phyloP scores from a whole-genome alignment of 2,329 filamentous ascomycete species.

The Aspergillus eucalypticola region DNA sequence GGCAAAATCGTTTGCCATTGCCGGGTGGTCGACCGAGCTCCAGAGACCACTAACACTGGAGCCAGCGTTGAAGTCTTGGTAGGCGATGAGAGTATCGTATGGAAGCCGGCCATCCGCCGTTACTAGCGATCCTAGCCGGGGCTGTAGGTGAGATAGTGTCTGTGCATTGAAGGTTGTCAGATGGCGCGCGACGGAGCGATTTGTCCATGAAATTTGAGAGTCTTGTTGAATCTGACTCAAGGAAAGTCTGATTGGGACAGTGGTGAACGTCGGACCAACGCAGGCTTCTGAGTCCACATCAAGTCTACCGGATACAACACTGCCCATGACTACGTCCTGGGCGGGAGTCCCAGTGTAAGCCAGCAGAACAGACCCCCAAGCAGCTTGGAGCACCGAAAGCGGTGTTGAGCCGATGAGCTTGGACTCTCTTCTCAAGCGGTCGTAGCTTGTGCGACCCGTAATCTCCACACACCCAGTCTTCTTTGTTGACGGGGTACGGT shows the following conservation, averaged over 20 bases:
- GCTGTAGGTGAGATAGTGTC: conserved; percentile 26
- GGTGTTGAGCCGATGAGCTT: conserved; percentile 32
- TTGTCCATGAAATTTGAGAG: conserved; percentile 19
- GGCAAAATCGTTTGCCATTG: conserved; percentile 35
- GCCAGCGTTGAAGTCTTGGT: conserved; percentile 33
- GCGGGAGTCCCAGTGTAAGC: conserved; percentile 36
- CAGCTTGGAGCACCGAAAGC: conserved; percentile 38
- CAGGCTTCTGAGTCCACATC: conserved; percentile 26
- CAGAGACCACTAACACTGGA: conserved; percentile 18
- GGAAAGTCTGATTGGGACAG: conserved; percentile 35
- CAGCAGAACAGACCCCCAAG: conserved; percentile 38
- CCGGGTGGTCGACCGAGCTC: conserved; percentile 23
- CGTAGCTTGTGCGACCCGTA: conserved; percentile 21
- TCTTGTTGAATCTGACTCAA: conserved; percentile 19
- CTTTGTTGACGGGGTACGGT: conserved; percentile 18
- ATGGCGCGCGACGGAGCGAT: conserved; percentile 25
- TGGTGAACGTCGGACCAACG: conserved; percentile 39
- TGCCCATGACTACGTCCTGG: conserved; percentile 38
- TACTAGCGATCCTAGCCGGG: conserved; percentile 25
- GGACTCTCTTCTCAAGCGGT: conserved; percentile 33
- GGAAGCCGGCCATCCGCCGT: conserved; percentile 29
- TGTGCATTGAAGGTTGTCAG: conserved; percentile 27
- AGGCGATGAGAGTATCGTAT: conserved; percentile 39
- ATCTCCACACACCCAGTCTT: conserved; percentile 24
- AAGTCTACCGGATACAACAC: conserved; percentile 35